Evolutionary conservation across 202 grass and related monocot genomes (phyloP).

Genomic region (Tripidium arundinaceum): DNA sequence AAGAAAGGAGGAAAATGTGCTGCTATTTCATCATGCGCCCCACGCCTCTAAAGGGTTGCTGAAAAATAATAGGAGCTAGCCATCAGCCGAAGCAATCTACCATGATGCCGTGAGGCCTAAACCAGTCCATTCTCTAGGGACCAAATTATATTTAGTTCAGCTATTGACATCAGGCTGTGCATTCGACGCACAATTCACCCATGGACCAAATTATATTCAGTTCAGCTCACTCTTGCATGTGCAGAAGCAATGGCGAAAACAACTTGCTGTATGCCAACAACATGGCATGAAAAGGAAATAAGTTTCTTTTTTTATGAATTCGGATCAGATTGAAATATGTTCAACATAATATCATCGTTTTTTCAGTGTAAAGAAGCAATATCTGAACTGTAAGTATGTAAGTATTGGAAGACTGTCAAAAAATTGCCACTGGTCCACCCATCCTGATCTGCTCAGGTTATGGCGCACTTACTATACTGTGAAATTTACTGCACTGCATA

Average conservation of each 20-base stretch:
- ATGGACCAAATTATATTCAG: background rate
- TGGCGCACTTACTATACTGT: too few species aligned
- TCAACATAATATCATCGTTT: too few species aligned
- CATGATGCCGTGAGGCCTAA: constrained; percentile 21
- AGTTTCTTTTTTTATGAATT: too few species aligned
- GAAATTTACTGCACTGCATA: too few species aligned
- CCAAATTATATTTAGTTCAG: constrained; percentile 40
- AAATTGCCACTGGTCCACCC: too few species aligned
- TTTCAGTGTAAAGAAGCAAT: too few species aligned
- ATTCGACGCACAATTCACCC: constrained; percentile 1
- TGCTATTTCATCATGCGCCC: constrained; percentile 36
- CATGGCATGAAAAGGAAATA: background rate
- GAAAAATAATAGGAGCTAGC: background rate
- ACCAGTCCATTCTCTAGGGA: constrained; percentile 24
- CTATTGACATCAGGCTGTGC: constrained; percentile 24
- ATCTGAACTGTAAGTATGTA: too few species aligned
- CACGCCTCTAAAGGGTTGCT: constrained; percentile 7
- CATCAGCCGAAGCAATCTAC: constrained; percentile 25
- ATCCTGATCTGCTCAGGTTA: too few species aligned
- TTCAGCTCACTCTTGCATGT: background rate
- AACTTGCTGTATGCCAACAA: background rate
- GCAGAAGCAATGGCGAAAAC: constrained; percentile 2
- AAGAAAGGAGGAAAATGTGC: background rate
- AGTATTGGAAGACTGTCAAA: too few species aligned
- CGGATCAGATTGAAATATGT: too few species aligned